A percentile compares a stretch with the other conserved stretches of the same genome.
phyloP scores from a whole-genome alignment of 108 stramenopile species.

The Seminavis robusta region DNA sequence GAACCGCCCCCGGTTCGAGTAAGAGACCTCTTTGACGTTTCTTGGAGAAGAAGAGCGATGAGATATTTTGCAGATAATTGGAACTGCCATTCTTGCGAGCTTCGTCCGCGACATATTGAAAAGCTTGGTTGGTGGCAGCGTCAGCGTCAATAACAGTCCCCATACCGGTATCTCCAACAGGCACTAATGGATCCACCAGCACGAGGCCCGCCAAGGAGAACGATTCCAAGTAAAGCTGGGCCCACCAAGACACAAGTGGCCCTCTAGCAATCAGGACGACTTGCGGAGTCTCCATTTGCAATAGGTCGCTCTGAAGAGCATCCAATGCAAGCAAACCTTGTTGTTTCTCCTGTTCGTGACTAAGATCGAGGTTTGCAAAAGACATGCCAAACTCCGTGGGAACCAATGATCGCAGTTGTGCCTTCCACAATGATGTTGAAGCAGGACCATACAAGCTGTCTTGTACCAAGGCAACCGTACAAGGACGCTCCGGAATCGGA shows the following conservation, averaged over 20 bases:
- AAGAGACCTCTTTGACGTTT: slow-evolving; percentile 9
- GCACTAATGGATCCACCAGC: slow-evolving; percentile 53
- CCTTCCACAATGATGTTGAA: too few relatives aligned
- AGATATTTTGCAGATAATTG: background rate
- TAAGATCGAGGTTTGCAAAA: too few relatives aligned
- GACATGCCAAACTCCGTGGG: too few relatives aligned
- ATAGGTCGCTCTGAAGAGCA: too few relatives aligned
- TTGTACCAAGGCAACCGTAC: too few relatives aligned
- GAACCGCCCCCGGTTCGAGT: slow-evolving; percentile 50
- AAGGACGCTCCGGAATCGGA: too few relatives aligned
- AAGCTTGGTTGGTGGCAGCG: background rate
- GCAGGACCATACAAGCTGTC: too few relatives aligned
- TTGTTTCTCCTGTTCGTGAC: too few relatives aligned
- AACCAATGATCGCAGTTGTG: too few relatives aligned
- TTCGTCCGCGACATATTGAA: background rate
- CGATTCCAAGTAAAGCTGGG: slow-evolving; percentile 50
- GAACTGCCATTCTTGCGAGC: background rate
- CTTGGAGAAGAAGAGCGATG: background rate
- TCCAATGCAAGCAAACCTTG: too few relatives aligned
- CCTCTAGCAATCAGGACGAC: slow-evolving; percentile 39
- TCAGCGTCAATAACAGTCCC: background rate
- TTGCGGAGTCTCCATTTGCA: too few relatives aligned
- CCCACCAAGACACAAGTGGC: slow-evolving; percentile 26
- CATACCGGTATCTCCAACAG: slow-evolving; percentile 1
- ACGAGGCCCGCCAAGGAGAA: slow-evolving; percentile 41